A percentile compares a stretch with the other conserved stretches of the same genome.
These are phyloP conservation scores for Aspergillus hortae DNA, from an alignment of 2,329 filamentous ascomycete species.

Conservation along the genomic window DNA sequence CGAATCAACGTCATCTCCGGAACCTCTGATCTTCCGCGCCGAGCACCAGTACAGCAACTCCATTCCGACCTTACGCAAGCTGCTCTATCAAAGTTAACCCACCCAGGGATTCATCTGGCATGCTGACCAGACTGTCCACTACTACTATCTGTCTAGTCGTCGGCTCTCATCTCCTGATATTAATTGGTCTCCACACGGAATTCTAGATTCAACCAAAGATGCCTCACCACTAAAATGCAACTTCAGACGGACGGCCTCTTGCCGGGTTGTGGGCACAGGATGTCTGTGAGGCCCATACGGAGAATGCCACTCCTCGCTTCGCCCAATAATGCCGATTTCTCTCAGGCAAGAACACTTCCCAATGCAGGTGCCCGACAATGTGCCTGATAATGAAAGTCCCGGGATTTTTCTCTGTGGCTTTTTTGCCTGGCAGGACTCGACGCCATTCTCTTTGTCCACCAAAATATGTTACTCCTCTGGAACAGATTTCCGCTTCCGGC, in stretches of 20 bases:
- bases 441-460: background rate
- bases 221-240: background rate
- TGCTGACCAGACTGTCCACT: background rate
- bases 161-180: background rate
- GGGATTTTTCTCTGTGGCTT: background rate
- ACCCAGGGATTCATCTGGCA: background rate
- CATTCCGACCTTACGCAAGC: background rate
- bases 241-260: background rate
- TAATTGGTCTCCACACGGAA: background rate
- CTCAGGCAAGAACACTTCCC: no score
- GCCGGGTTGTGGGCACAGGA: no score
- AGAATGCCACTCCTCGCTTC: background rate
- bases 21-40: background rate
- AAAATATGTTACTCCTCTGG: background rate
- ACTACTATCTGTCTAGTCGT: background rate
- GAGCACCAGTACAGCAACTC: background rate
- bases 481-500: background rate
- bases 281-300: background rate
- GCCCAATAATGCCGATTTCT: no score
- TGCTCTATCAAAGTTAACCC: background rate
- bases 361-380: background rate
- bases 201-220: background rate
- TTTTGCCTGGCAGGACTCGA: background rate
- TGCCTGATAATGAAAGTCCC: background rate
- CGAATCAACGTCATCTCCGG: background rate